Conservation (phyloP, 202 grass and related monocot species). For the Schoenoplectus triqueter region DNA sequence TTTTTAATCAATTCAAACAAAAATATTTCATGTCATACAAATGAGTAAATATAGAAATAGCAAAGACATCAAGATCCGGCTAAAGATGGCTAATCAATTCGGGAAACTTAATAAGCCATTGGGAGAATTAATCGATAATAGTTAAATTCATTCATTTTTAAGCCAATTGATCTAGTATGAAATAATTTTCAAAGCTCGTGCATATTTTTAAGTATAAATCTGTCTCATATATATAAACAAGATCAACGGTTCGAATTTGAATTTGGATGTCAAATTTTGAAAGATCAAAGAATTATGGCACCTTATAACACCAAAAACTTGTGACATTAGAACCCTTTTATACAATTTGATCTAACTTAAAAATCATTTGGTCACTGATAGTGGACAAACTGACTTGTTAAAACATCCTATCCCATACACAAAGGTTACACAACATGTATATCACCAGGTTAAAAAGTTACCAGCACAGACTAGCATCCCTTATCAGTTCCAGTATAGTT, state of each 20-base stretch:
- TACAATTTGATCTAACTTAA: constrained; percentile 3
- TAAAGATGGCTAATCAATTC: constrained; percentile 7
- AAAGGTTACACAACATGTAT: not conserved
- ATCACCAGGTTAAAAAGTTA: not conserved
- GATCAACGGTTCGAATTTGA: too few relatives aligned
- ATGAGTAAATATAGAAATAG: not conserved
- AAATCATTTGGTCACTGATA: not conserved
- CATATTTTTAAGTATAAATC: not conserved
- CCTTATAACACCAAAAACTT: too few relatives aligned
- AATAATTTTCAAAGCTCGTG: too few relatives aligned
- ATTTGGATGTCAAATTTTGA: too few relatives aligned
- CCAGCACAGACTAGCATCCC: not conserved
- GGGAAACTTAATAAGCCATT: not conserved
- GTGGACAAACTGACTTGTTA: not conserved
- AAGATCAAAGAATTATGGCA: too few relatives aligned
- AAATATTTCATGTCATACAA: not conserved
- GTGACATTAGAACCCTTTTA: too few relatives aligned
- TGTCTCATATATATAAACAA: too few relatives aligned
- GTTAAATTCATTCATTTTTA: too few relatives aligned
- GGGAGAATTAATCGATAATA: not conserved
- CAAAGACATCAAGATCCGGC: constrained; percentile 26
- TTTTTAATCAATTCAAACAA: not conserved
- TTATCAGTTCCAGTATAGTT: not conserved
- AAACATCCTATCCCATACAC: not conserved
- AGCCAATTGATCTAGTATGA: too few relatives aligned